Conservation (phyloP, 495 filamentous ascomycete genomes). For the Neurospora terricola region DNA sequence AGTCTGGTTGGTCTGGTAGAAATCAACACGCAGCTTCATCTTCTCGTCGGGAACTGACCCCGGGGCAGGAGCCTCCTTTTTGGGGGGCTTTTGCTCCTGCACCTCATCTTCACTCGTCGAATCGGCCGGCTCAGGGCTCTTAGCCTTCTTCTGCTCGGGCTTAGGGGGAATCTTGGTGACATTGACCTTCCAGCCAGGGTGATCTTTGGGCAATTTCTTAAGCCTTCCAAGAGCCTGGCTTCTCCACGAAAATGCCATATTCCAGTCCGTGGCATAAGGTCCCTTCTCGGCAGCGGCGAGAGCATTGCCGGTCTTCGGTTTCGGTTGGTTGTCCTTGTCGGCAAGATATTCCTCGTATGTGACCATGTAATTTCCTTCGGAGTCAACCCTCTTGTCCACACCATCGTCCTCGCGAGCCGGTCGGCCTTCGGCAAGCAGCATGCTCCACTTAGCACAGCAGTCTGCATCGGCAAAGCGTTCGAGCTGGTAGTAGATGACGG, state of each 20-base stretch:
- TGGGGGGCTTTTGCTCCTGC: constrained; percentile 15
- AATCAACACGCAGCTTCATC: constrained; percentile 22
- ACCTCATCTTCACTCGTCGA: constrained; percentile 5
- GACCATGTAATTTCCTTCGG: constrained; percentile 28
- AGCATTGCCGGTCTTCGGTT: constrained; percentile 2
- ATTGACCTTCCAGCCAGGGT: constrained; percentile 47
- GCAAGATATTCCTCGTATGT: constrained; percentile 17
- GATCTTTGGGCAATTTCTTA: constrained; percentile 52
- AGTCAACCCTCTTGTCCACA: constrained; percentile 29
- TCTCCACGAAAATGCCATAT: constrained; percentile 30
- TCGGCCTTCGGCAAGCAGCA: constrained; percentile 41
- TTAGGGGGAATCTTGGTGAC: constrained; percentile 57
- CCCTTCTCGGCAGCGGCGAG: constrained; percentile 8
- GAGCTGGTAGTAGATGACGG: constrained; percentile 59
- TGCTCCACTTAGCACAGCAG: constrained; percentile 59
- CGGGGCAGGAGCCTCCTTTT: constrained; percentile 4
- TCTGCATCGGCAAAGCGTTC: constrained; percentile 67
- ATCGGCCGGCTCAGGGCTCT: constrained; percentile 2
- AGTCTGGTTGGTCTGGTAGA: constrained; percentile 29
- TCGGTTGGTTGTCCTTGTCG: constrained; percentile 19
- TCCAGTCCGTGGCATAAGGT: constrained; percentile 19
- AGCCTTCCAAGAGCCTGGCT: constrained; percentile 37
- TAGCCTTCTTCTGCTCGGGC: constrained; percentile 17
- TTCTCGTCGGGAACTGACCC: constrained; percentile 19
- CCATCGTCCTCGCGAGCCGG: constrained; percentile 30